Conservation (phyloP, 164 flowering plant genomes). For the Taxillus chinensis region DNA sequence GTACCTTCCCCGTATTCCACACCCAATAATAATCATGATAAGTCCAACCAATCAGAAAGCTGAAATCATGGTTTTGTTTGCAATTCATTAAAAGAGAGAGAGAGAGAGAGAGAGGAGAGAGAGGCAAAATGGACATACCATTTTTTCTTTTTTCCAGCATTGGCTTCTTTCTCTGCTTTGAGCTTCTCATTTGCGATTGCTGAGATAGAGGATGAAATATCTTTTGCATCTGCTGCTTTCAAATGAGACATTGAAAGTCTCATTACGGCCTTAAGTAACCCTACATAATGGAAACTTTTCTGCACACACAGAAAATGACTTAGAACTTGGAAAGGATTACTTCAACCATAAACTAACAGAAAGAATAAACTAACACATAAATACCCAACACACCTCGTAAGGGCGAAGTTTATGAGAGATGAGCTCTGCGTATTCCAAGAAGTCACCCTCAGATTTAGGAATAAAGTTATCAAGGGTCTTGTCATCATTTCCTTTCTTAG, state of each 20-base stretch:
- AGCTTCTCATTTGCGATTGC: conserved; percentile 94
- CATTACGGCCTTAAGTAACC: conserved; percentile 78
- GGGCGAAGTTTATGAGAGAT: conserved; percentile 66
- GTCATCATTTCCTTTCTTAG: conserved; percentile 40
- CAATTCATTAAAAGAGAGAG: no score
- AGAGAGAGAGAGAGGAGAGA: no score
- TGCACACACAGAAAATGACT: conserved; percentile 17
- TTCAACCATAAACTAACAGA: not conserved
- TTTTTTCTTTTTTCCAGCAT: conserved; percentile 80
- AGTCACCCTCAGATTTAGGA: conserved; percentile 88
- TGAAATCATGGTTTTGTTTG: no score
- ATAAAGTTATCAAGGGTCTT: conserved; percentile 77
- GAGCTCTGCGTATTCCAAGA: conserved; percentile 83
- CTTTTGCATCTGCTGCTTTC: conserved; percentile 93
- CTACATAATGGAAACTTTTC: conserved; percentile 91
- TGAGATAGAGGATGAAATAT: conserved; percentile 77
- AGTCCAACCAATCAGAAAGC: no score
- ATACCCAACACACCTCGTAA: conserved; percentile 48
- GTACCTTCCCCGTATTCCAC: no score
- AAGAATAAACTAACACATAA: not conserved
- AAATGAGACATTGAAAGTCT: conserved; percentile 63
- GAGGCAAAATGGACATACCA: conserved; percentile 28
- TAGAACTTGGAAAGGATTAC: not conserved
- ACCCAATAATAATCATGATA: no score
- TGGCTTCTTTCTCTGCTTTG: conserved; percentile 91